Base-by-base conservation (phyloP, 1,139 yeast genomes). In the Blastobotrys persicus region DNA sequence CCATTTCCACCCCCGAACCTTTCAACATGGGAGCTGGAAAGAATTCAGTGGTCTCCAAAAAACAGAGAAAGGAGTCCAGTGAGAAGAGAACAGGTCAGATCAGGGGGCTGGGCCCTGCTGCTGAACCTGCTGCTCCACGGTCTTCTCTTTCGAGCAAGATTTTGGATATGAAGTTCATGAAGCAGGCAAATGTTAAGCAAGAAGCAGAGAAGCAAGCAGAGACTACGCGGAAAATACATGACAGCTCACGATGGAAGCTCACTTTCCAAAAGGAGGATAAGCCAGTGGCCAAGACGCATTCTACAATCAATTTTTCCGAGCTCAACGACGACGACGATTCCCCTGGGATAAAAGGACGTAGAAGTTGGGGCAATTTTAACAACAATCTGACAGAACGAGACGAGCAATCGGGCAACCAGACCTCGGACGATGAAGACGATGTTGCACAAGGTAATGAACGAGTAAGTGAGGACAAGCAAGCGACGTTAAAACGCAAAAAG, bases 101-200 rank as follows among this genome's bases (percentile, higher is more conserved):
- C 12, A 17, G 31, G 23, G 53, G 53, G 17, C 42, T 50, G 11
- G 61, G 57, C 1, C 44, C 50, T 7, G 55, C 57, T 12, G 49
- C 28, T 18, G 44, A 52, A 14, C 56, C 56, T 44, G 41, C 60
- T 1, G 51, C 57, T 32, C 51, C 58, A 32, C 51, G 59, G 7
- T 56, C 54, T 44, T 51, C 56, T 54, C 72, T 83, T 58, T 82
- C 88, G n/a, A 75, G 77, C 57, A 73, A 85, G 59, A 83, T 84
- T 59, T 70, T 80, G 78, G 82, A 80, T 75, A 84, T 84, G 91
- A 84, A 84, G 75, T 79, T 79, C 66, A 79, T 79, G 83, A 68
- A 70, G 55, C 69, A 66, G 47, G 77, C 77, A 2, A 73, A 67
- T 40, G 64, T 66, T 14, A 65, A 61, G 45, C 69, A 66, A 48